Evolutionary conservation across 2,329 filamentous ascomycete genomes (phyloP).

Genomic region (Fusarium burgessii): DNA sequence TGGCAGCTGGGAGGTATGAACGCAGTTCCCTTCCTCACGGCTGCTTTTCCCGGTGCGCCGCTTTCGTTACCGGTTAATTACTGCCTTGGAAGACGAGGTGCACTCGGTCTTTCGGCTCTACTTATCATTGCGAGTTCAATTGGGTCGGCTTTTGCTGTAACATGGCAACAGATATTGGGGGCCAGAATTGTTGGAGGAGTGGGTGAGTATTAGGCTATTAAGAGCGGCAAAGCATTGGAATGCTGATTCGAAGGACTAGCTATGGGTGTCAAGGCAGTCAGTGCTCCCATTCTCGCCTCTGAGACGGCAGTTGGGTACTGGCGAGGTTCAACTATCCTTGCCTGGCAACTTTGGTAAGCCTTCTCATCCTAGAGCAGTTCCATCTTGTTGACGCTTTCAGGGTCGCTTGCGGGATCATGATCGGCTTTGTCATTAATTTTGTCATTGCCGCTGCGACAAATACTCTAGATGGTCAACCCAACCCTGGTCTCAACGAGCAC

Average conservation of each 20-base stretch:
- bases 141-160: conserved; percentile 48
- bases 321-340: conserved; percentile 60
- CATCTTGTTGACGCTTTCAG: conserved; percentile 1
- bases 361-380: background rate
- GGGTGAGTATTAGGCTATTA: conserved; percentile 3
- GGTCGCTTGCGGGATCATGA: conserved; percentile 45
- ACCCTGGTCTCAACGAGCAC: background rate
- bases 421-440: conserved; percentile 41
- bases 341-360: conserved; percentile 60
- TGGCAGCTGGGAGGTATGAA: conserved; percentile 51
- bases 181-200: conserved; percentile 43
- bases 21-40: conserved; percentile 53
- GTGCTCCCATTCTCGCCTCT: conserved; percentile 60
- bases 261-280: conserved; percentile 63
- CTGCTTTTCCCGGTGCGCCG: conserved; percentile 52
- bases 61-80: conserved; percentile 55
- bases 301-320: conserved; percentile 61
- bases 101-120: conserved; percentile 53
- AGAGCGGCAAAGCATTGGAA: background rate
- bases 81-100: conserved; percentile 53
- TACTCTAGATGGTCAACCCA: conserved; percentile 2
- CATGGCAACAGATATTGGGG: conserved; percentile 49
- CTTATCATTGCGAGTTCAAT: conserved; percentile 55
- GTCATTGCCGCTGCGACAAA: conserved; percentile 21
- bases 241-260: conserved; percentile 40